These are phyloP conservation scores for Cryptococcus wingfieldii DNA, from an alignment of 1,284 basidiomycete genomes.

Conservation along the genomic window DNA sequence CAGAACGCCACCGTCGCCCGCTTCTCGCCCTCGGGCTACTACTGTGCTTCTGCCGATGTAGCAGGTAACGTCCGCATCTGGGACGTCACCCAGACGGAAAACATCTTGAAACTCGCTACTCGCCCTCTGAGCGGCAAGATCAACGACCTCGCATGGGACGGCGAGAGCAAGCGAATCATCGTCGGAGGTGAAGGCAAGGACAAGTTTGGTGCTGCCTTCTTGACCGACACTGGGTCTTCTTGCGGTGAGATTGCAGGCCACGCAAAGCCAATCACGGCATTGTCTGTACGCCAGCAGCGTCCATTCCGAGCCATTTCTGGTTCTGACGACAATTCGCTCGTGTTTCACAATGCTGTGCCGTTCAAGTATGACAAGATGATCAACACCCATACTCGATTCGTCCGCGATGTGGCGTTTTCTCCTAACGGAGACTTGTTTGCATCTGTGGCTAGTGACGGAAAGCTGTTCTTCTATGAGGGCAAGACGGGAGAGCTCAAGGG, in stretches of 20 bases:
- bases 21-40: slow-evolving; percentile 90
- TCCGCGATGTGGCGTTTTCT: slow-evolving; percentile 84
- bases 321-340: slow-evolving; percentile 74
- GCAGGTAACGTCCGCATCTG: slow-evolving; percentile 81
- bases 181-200: slow-evolving; percentile 94
- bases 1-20: slow-evolving; percentile 83
- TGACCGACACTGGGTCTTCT: slow-evolving; percentile 80
- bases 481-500: slow-evolving; percentile 74
- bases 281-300: slow-evolving; percentile 81
- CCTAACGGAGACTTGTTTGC: slow-evolving; percentile 78
- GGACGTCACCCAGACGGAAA: slow-evolving; percentile 87
- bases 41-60: slow-evolving; percentile 84
- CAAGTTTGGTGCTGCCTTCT: slow-evolving; percentile 83
- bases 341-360: slow-evolving; percentile 72
- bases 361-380: slow-evolving; percentile 91
- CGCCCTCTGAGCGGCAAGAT: slow-evolving; percentile 77
- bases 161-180: slow-evolving; percentile 91
- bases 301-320: slow-evolving; percentile 88
- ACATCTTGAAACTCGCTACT: slow-evolving; percentile 77
- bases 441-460: slow-evolving; percentile 86
- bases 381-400: slow-evolving; percentile 86
- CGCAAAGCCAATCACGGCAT: slow-evolving; percentile 85
- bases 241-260: slow-evolving; percentile 94
- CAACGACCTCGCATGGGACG: slow-evolving; percentile 94
- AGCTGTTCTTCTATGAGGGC: slow-evolving; percentile 86